These are phyloP conservation scores for Leccinum uliginosum DNA, from an alignment of 768 basidiomycete genomes.

Conservation along the genomic window DNA sequence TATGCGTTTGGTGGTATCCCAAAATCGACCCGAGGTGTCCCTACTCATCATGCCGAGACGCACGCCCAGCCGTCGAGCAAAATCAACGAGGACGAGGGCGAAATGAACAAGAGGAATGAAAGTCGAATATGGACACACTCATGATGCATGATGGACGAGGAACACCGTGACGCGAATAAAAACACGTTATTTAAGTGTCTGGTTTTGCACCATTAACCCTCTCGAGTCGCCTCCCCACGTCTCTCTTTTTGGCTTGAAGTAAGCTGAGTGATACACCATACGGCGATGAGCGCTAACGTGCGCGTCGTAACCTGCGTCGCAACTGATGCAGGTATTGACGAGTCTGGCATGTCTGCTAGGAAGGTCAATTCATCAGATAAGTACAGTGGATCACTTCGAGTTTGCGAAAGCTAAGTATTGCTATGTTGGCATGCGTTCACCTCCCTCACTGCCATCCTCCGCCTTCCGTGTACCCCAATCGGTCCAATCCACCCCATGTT, in stretches of 20 bases:
- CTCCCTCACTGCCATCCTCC: background rate
- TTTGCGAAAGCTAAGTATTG: too few species aligned
- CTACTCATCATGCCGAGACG: conserved; percentile 27
- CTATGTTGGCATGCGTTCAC: background rate
- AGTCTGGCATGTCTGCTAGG: too few species aligned
- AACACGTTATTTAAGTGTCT: conserved; percentile 42
- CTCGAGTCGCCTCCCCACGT: too few species aligned
- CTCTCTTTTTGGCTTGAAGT: too few species aligned
- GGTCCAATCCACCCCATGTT: conserved; percentile 77
- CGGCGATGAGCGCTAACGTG: too few species aligned
- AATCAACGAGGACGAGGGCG: conserved; percentile 34
- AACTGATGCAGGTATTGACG: too few species aligned
- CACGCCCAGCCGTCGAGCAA: conserved; percentile 15
- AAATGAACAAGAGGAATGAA: conserved; percentile 68
- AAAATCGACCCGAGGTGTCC: conserved; percentile 46
- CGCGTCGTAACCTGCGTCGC: too few species aligned
- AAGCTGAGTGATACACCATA: too few species aligned
- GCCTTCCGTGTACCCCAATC: conserved; percentile 37
- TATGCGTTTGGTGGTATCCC: conserved; percentile 21
- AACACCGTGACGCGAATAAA: conserved; percentile 77
- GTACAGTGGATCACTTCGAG: too few species aligned
- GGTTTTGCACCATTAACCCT: too few species aligned
- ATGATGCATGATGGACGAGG: conserved; percentile 87
- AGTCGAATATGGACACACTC: conserved; percentile 75
- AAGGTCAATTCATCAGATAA: too few species aligned